A percentile compares a stretch with the other conserved stretches of the same genome.
These are phyloP conservation scores for Capsicum chinense DNA, from an alignment of 257 asterid species.

Conservation along the genomic window DNA sequence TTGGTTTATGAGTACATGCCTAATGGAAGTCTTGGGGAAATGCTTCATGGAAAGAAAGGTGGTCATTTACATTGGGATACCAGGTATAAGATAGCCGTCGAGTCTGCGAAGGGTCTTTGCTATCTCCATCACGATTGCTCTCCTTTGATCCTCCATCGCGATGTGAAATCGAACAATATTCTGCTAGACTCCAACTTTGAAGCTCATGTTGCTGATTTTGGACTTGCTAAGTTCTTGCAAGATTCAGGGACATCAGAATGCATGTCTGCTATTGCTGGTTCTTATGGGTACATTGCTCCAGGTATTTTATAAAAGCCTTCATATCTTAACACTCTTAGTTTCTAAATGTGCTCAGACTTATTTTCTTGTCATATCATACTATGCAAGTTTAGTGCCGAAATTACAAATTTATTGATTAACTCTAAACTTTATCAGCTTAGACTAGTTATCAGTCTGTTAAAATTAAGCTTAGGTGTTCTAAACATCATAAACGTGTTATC, in stretches of 20 bases:
- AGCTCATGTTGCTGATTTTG: conserved; percentile 99
- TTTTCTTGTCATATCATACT: not conserved
- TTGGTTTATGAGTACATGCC: conserved; percentile 96
- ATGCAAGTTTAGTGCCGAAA: not conserved
- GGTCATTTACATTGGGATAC: conserved; percentile 97
- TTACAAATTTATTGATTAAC: not conserved
- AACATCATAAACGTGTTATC: not conserved
- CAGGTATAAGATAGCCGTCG: conserved; percentile 80
- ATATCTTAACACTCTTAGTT: not conserved
- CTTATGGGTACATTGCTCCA: conserved; percentile 97
- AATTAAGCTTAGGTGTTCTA: not conserved
- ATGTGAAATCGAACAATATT: conserved; percentile 90
- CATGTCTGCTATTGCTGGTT: conserved; percentile 99
- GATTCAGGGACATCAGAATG: conserved; percentile 93
- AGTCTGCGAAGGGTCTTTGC: conserved; percentile 96
- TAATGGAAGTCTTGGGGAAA: conserved; percentile 93
- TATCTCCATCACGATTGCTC: conserved; percentile 98
- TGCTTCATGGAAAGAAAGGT: conserved; percentile 95
- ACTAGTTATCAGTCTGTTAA: not conserved
- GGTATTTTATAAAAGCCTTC: conserved; percentile 48
- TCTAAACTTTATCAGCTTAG: conserved; percentile 5
- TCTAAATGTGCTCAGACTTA: not conserved
- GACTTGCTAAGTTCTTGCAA: conserved; percentile 97
- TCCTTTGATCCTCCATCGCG: conserved; percentile 90
- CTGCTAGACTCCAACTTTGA: conserved; percentile 79